Percentiles rank a stretch among this genome's conserved stretches.
phyloP scores from a whole-genome alignment of 2,329 filamentous ascomycete genomes.

The Mariannaea sp. region DNA sequence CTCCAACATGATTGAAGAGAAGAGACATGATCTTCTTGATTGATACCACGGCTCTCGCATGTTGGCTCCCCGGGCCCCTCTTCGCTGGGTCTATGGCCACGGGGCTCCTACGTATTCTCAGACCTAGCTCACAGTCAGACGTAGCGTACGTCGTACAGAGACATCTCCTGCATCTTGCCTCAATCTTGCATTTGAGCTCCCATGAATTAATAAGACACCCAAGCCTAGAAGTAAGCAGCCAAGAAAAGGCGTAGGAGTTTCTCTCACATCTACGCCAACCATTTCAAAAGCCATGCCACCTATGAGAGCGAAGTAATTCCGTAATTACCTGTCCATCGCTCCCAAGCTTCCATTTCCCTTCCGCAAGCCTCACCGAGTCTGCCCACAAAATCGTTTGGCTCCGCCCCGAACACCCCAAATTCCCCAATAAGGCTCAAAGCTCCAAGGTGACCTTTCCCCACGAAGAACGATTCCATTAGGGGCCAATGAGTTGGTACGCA shows the following conservation, averaged over 20 bases:
- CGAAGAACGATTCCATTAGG: constrained; percentile 12
- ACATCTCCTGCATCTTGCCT: constrained; percentile 40
- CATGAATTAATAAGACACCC: no score
- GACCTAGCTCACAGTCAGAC: constrained; percentile 13
- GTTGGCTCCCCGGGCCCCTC: constrained; percentile 13
- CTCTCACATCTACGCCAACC: constrained; percentile 5
- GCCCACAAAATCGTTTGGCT: constrained; percentile 7
- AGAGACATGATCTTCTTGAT: constrained; percentile 1
- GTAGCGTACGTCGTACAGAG: constrained; percentile 21
- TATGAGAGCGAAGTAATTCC: neutral
- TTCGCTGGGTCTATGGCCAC: constrained; percentile 26
- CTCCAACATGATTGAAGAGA: no score
- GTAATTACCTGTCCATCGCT: neutral
- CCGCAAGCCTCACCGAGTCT: constrained; percentile 4
- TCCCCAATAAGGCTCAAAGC: constrained; percentile 1
- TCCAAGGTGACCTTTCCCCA: constrained; percentile 15
- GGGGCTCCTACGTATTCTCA: constrained; percentile 23
- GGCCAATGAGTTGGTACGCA: no score
- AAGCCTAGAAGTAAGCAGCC: constrained; percentile 5
- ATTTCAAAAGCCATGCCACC: neutral
- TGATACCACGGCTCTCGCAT: constrained; percentile 22
- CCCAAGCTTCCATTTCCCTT: constrained; percentile 1
- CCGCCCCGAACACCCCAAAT: constrained; percentile 9
- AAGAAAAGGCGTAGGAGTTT: neutral
- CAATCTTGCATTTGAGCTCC: constrained; percentile 25